Evolutionary conservation across 2,329 filamentous ascomycete genomes (phyloP).

Genomic region (Phialophora tarda): DNA sequence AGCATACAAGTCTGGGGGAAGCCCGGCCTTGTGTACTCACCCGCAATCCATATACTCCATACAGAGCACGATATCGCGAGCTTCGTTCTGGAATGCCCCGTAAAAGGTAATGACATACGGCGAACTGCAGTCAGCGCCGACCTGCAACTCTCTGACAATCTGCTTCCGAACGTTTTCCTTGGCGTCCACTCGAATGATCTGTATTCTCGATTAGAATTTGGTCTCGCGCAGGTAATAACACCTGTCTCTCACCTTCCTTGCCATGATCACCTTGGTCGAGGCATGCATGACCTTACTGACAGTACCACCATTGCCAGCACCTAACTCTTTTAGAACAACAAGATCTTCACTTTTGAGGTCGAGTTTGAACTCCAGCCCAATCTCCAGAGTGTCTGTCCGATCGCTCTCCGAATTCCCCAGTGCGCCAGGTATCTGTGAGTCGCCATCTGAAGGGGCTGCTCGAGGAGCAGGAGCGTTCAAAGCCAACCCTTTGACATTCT

Average conservation of each 20-base stretch:
- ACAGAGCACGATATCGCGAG: constrained; percentile 98
- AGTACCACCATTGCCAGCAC: constrained; percentile 94
- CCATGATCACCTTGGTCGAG: constrained; percentile 95
- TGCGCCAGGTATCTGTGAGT: constrained; percentile 65
- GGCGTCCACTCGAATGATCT: constrained; percentile 98
- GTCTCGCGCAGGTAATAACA: background rate
- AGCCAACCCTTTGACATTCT: constrained; percentile 96
- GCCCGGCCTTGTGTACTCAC: constrained; percentile 62
- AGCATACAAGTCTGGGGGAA: background rate
- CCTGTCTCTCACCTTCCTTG: constrained; percentile 76
- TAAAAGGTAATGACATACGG: constrained; percentile 98
- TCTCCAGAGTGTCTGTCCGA: constrained; percentile 78
- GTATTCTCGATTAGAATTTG: constrained; percentile 37
- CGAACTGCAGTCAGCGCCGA: constrained; percentile 97
- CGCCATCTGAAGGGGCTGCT: constrained; percentile 73
- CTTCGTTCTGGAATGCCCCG: constrained; percentile 93
- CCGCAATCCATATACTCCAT: constrained; percentile 99
- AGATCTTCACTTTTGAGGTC: constrained; percentile 91
- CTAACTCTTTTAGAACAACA: constrained; percentile 90
- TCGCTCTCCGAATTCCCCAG: constrained; percentile 64
- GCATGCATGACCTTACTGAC: constrained; percentile 98
- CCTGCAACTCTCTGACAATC: constrained; percentile 94
- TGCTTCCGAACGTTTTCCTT: constrained; percentile 97
- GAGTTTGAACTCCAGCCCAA: constrained; percentile 95
- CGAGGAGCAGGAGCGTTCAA: constrained; percentile 76